A percentile compares a stretch with the other conserved stretches of the same genome.
Conservation (phyloP, 1,284 basidiomycete genomes). For the Blastosporella zonata region DNA sequence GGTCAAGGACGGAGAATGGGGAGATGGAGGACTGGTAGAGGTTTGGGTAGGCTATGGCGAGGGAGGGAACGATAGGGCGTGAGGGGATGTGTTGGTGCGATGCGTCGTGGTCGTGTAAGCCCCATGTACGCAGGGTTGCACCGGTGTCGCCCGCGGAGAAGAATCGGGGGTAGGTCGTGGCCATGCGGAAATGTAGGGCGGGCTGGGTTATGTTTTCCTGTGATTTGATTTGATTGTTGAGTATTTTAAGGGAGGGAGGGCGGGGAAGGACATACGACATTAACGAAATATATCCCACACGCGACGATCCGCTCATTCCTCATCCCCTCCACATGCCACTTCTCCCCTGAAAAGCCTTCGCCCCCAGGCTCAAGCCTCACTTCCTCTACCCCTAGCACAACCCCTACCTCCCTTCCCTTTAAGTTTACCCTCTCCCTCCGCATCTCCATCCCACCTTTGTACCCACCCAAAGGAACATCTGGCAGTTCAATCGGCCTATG, state of each 20-base stretch:
- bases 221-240: background rate
- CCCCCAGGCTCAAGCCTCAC: conserved; percentile 38
- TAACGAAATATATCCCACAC: conserved; percentile 42
- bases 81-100: conserved; percentile 47
- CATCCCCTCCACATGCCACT: conserved; percentile 59
- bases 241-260: background rate
- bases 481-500: conserved; percentile 43
- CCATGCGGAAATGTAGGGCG: conserved; percentile 45
- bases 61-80: conserved; percentile 32
- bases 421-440: conserved; percentile 36
- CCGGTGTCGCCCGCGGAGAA: conserved; percentile 42
- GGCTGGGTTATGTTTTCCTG: conserved; percentile 41
- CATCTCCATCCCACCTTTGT: conserved; percentile 38
- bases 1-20: conserved; percentile 35
- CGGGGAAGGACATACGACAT: conserved; percentile 31
- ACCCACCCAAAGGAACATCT: conserved; percentile 41
- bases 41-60: conserved; percentile 50
- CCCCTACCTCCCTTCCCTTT: conserved; percentile 38
- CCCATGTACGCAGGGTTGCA: conserved; percentile 47
- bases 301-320: conserved; percentile 51
- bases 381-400: conserved; percentile 44
- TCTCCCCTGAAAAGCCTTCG: conserved; percentile 35
- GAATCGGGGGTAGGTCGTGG: conserved; percentile 40
- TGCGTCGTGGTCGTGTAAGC: conserved; percentile 41
- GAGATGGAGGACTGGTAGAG: conserved; percentile 46